These are phyloP conservation scores for Russula ochroleuca DNA, from an alignment of 768 basidiomycete species.

Conservation along the genomic window DNA sequence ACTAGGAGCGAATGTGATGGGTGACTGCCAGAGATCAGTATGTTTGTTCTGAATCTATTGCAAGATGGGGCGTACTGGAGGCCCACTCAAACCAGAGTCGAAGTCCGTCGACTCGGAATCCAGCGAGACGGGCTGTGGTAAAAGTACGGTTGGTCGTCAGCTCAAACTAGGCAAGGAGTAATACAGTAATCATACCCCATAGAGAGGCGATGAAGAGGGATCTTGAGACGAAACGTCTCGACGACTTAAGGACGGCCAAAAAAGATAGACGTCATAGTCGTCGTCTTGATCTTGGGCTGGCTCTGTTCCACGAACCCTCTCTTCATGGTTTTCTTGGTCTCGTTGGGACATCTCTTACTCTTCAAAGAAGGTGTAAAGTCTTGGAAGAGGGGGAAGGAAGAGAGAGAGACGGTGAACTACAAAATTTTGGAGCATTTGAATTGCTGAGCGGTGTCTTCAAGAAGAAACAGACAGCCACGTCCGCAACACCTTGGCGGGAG, in stretches of 20 bases:
- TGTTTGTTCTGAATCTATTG: background rate
- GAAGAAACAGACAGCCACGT: conserved; percentile 5
- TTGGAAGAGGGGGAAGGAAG: background rate
- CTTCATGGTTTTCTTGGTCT: background rate
- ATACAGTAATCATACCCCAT: conserved; percentile 8
- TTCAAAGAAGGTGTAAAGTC: background rate
- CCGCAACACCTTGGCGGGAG: background rate
- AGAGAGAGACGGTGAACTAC: conserved; percentile 9
- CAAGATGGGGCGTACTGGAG: conserved; percentile 1
- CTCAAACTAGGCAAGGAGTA: background rate
- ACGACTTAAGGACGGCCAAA: conserved; percentile 15
- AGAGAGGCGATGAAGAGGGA: conserved; percentile 1
- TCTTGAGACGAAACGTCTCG: background rate
- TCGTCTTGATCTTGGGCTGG: background rate
- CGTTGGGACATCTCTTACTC: background rate
- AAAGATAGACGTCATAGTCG: conserved; percentile 5
- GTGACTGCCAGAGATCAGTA: conserved; percentile 9
- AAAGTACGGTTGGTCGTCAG: background rate
- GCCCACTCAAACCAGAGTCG: background rate
- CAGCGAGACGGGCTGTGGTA: conserved; percentile 10
- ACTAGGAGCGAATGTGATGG: conserved; percentile 10
- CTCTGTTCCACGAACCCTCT: background rate
- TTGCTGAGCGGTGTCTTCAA: conserved; percentile 18
- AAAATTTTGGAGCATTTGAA: conserved; percentile 16
- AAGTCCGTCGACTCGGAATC: conserved; percentile 9